Base-by-base conservation (phyloP, 495 filamentous ascomycete genomes). In the Polyplosphaeria fusca region DNA sequence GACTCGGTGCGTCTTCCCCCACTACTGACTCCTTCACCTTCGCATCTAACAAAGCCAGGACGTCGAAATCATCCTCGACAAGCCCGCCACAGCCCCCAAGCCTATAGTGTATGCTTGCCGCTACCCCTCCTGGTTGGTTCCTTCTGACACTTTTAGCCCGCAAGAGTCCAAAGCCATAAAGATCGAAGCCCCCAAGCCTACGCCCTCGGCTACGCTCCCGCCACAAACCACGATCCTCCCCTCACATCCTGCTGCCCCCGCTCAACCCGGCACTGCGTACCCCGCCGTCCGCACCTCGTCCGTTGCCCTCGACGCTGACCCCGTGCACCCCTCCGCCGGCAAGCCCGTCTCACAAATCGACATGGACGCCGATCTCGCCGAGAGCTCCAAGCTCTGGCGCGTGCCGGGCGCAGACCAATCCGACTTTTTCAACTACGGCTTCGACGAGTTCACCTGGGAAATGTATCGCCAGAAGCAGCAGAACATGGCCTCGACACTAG, bases 341-440 rank as follows among this genome's bases (percentile, higher is more conserved):
- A 77, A 77, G 64, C 73, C 74, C 14, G 71, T 80, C 53, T 65
- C 74, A 37, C 69, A 77, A 55, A 57, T 79, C 46, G 87, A 90
- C 65, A 84, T 92, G 47, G 88, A 91, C 64, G 77, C 81, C 66
- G 90, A 95, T 70, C 83, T 95, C 30, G 79, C 86, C 5, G 83
- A 86, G 37, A 84, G 88, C 62, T 87, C 90, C 63, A 96, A 96
- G 72, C 93, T 92, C 27, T 98, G 93, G 93, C 84, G 93, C 24
- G 85, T 90, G 55, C 93, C 93, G 7, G 93, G 93, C n/a, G 86
- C 92, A 40, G 93, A 97, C 69, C 80, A 95, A 38, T 90, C 86
- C 23, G 93, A 98, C 70, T 98, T 93, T 71, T 98, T 98, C 80
- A 98, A 98, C 74, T 98, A 97, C 75, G 94, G 94, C 30, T 98